Conservation (phyloP, 495 filamentous ascomycete genomes). For the Immersiella caudata region DNA sequence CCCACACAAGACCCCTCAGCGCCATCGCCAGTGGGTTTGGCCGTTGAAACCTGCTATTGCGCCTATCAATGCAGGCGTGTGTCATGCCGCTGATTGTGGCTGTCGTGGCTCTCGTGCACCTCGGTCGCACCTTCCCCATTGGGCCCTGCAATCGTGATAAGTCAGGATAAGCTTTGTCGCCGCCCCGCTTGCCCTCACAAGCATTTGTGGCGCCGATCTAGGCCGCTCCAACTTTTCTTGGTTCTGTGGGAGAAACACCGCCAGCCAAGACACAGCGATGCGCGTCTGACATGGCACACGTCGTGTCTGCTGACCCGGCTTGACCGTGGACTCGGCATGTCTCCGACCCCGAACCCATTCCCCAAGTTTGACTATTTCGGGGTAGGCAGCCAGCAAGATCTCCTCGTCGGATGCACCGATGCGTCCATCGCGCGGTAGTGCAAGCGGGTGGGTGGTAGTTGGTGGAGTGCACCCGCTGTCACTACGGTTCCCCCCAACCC, state of each 20-base stretch:
- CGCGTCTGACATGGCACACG: not conserved
- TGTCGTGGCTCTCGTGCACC: not conserved
- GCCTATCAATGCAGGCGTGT: not conserved
- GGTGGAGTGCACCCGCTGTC: not conserved
- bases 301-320: not conserved
- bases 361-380: not conserved
- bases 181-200: not conserved
- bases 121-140: constrained; percentile 4
- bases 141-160: not conserved
- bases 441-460: not conserved
- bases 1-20: not conserved
- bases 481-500: not conserved
- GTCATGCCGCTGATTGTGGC: constrained; percentile 5
- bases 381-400: too few species aligned
- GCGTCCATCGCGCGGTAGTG: not conserved
- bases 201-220: not conserved
- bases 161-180: constrained; percentile 3
- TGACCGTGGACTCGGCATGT: not conserved
- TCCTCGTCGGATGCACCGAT: not conserved
- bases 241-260: not conserved
- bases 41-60: not conserved
- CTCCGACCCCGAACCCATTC: not conserved
- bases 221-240: not conserved
- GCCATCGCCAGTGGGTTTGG: not conserved
- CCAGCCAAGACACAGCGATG: not conserved